Conservation (phyloP, 352 stramenopile genomes). For the Phytophthora sp. region DNA sequence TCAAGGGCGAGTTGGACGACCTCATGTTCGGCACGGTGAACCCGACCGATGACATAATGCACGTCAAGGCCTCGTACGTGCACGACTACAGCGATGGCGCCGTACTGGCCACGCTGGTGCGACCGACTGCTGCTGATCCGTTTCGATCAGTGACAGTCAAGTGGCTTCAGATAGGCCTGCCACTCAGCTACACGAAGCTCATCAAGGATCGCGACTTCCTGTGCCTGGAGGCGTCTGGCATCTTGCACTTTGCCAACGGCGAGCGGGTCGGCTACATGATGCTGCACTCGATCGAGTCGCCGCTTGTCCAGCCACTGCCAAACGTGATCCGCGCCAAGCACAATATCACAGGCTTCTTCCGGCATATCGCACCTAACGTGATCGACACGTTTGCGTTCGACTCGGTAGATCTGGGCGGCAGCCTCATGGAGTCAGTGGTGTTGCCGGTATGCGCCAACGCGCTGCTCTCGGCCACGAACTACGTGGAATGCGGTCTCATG, state of each 20-base stretch:
- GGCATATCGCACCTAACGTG: slow-evolving; percentile 42
- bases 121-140: slow-evolving; percentile 12
- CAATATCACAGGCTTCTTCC: slow-evolving; percentile 48
- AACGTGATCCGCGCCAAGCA: slow-evolving; percentile 43
- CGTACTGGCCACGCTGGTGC: slow-evolving; percentile 20
- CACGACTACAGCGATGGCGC: slow-evolving; percentile 39
- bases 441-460: slow-evolving; percentile 37
- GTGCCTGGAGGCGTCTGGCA: slow-evolving; percentile 24
- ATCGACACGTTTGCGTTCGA: slow-evolving; percentile 50
- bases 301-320: slow-evolving; percentile 37
- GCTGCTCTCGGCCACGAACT: slow-evolving; percentile 41
- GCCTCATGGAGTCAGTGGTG: slow-evolving; percentile 38
- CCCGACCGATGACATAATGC: slow-evolving; percentile 42
- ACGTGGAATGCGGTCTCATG: slow-evolving; percentile 55
- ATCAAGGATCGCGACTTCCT: slow-evolving; percentile 29
- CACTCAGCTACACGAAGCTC: slow-evolving; percentile 22
- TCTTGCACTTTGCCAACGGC: slow-evolving; percentile 25
- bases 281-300: slow-evolving; percentile 62
- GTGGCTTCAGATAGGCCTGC: slow-evolving; percentile 27
- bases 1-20: slow-evolving; percentile 43
- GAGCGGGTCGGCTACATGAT: slow-evolving; percentile 59
- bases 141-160: slow-evolving; percentile 30
- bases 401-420: slow-evolving; percentile 32
- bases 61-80: slow-evolving; percentile 42
- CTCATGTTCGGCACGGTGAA: slow-evolving; percentile 48